Conservation (phyloP, 352 stramenopile species). For the Pythium plurisporium region DNA sequence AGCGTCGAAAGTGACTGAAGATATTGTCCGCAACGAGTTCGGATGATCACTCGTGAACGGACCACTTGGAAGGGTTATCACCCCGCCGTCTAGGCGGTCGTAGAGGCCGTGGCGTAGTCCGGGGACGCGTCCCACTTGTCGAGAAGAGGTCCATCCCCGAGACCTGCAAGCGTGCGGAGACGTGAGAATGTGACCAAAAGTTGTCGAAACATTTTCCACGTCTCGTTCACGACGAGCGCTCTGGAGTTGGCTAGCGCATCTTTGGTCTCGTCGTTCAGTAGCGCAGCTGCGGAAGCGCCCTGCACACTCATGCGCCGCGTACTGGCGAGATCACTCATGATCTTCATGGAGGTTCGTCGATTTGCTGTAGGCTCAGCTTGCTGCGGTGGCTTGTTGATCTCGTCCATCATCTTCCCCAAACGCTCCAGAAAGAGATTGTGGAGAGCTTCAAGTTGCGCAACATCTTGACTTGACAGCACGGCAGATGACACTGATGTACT, state of each 20-base stretch:
- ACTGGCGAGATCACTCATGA: slow-evolving; percentile 9
- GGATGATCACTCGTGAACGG: too few relatives aligned
- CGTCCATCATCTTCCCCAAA: slow-evolving; percentile 33
- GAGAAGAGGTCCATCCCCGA: slow-evolving; percentile 54
- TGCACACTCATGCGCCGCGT: slow-evolving; percentile 21
- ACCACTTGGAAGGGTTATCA: too few relatives aligned
- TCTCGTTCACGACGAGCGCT: slow-evolving; percentile 47
- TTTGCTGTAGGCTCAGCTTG: neutral
- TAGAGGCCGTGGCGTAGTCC: neutral
- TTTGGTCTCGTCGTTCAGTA: slow-evolving; percentile 33
- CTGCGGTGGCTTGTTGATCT: slow-evolving; percentile 24
- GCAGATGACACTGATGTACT: slow-evolving; percentile 41
- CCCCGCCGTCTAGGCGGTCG: neutral
- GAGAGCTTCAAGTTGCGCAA: slow-evolving; percentile 56
- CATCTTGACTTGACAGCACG: slow-evolving; percentile 58
- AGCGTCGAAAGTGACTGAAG: too few relatives aligned
- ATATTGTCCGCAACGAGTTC: too few relatives aligned
- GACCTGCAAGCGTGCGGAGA: slow-evolving; percentile 37
- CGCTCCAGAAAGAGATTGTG: slow-evolving; percentile 53
- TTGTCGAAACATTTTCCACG: slow-evolving; percentile 73
- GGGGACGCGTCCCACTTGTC: slow-evolving; percentile 42
- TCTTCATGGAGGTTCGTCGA: slow-evolving; percentile 2
- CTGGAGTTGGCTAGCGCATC: slow-evolving; percentile 23
- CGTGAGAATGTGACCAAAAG: slow-evolving; percentile 59
- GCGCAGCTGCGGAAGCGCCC: neutral